Percentiles rank a stretch among this genome's conserved stretches.
phyloP scores from a whole-genome alignment of 192 early-diverging fungal species.

The Cladochytrium replicatum region DNA sequence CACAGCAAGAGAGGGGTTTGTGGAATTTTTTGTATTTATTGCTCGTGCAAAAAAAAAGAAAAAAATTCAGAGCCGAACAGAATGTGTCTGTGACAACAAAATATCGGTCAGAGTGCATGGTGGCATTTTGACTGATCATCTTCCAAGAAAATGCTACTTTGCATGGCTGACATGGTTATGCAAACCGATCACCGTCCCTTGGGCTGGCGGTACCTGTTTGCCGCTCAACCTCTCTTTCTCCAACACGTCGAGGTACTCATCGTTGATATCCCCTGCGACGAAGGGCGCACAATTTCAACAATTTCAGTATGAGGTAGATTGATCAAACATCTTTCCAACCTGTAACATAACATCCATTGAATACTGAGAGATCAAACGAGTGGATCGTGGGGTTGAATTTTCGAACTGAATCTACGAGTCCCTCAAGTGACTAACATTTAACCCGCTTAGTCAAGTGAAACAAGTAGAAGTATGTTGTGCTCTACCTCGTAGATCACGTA shows the following conservation, averaged over 20 bases:
- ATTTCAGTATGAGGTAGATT: slow-evolving; percentile 1
- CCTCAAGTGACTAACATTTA: slow-evolving; percentile 51
- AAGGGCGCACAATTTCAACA: not conserved
- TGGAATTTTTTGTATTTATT: too few relatives aligned
- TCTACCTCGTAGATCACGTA: slow-evolving; percentile 84
- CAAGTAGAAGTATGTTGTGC: not conserved
- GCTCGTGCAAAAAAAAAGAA: too few relatives aligned
- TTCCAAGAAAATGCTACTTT: too few relatives aligned
- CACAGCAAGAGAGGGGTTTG: too few relatives aligned
- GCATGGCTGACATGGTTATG: too few relatives aligned
- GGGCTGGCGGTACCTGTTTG: too few relatives aligned
- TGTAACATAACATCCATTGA: slow-evolving; percentile 89
- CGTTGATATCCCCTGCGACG: slow-evolving; percentile 31
- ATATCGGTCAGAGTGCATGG: too few relatives aligned
- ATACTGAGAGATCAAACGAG: slow-evolving; percentile 92
- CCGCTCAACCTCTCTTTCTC: too few relatives aligned
- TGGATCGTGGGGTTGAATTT: slow-evolving; percentile 77
- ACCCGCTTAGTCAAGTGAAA: not conserved
- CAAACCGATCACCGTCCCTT: too few relatives aligned
- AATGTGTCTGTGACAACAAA: too few relatives aligned
- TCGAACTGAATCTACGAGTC: slow-evolving; percentile 72
- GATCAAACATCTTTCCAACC: slow-evolving; percentile 31
- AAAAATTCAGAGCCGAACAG: too few relatives aligned
- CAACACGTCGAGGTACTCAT: slow-evolving; percentile 28
- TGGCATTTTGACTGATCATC: too few relatives aligned